Base-by-base conservation (phyloP, 2,329 filamentous ascomycete genomes). In the Paraphaeosphaeria sporulosa region DNA sequence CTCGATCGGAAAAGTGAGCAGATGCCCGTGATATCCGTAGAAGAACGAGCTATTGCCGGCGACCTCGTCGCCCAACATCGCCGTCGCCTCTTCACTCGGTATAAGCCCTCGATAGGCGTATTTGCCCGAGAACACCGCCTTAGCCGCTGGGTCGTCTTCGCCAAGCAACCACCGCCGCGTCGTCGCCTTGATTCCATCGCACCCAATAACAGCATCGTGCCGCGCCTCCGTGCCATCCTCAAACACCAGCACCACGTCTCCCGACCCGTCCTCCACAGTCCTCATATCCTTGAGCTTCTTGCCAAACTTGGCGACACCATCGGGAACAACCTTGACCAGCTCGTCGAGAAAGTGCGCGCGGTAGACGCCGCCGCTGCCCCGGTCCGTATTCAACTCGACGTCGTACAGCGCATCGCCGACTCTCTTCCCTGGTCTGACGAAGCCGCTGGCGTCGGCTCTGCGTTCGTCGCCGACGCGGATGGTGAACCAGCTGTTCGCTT, bases 81-180 rank as follows among this genome's bases (percentile, higher is more conserved):
- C 69, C 1, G 79, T 73, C 0, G 86, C 87, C 15, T 82, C 70
- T 1, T 83, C 80, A 82, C 90, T 90, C 0, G 87, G 86, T 5
- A 90, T 81, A 6, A 91, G 74, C 0, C 85, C 85, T 23, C 89
- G 82, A 73, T 88, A 91, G 40, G 86, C 88, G 71, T 86, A 86
- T 64, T 89, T 87, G 42, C 84, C 79, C 2, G 83, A 84, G 70
- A 87, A 90, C 4, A 77, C 73, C 0, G 87, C 80, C 32, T 80
- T 71, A 0, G 82, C 75, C 8, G 80, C 79, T 23, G 74, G 71
- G 32, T 76, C 64, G 17, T 75, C 69, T 17, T 80, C 72, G 0
- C 85, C 86, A 8, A 89, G 76, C 19, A 90, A 69, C 55, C 85
- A 77, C 52, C 83, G 74, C 19, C 88, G 80, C 3, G 85, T 81